Conservation (phyloP, 73 alveolate genomes). For the Stentor roeselii region DNA sequence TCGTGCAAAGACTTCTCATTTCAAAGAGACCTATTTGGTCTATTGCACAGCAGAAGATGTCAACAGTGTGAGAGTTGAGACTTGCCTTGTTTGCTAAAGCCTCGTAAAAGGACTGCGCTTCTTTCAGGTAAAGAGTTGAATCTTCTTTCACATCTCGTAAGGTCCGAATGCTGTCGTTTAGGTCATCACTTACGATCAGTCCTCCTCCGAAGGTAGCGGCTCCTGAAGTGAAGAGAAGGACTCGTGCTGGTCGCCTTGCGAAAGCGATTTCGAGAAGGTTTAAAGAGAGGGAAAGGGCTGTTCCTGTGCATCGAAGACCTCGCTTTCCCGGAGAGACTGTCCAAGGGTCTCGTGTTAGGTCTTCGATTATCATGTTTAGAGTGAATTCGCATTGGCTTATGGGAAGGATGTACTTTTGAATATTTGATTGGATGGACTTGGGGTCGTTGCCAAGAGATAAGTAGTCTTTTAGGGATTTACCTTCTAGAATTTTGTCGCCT, state of each 20-base stretch:
- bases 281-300: constrained; percentile 89
- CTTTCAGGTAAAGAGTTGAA: constrained; percentile 76
- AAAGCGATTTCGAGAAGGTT: constrained; percentile 49
- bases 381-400: constrained; percentile 94
- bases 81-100: constrained; percentile 78
- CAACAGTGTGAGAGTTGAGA: constrained; percentile 80
- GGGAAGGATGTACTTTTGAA: constrained; percentile 84
- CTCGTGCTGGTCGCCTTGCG: constrained; percentile 24
- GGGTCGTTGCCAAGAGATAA: not conserved
- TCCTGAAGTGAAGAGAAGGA: constrained; percentile 69
- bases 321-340: constrained; percentile 89
- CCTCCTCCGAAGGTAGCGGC: constrained; percentile 98
- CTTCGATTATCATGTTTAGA: constrained; percentile 96
- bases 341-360: constrained; percentile 99
- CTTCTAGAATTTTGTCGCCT: constrained; percentile 88
- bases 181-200: constrained; percentile 80
- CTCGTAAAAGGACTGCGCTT: constrained; percentile 85
- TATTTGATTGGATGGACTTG: not conserved
- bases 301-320: constrained; percentile 91
- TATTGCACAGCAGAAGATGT: constrained; percentile 81
- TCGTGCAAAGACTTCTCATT: constrained; percentile 92
- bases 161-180: constrained; percentile 78
- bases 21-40: constrained; percentile 98
- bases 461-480: constrained; percentile 63
- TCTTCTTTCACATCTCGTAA: constrained; percentile 39